phyloP scores from a whole-genome alignment of 1,284 basidiomycete species.

The Trichosporon sp. region DNA sequence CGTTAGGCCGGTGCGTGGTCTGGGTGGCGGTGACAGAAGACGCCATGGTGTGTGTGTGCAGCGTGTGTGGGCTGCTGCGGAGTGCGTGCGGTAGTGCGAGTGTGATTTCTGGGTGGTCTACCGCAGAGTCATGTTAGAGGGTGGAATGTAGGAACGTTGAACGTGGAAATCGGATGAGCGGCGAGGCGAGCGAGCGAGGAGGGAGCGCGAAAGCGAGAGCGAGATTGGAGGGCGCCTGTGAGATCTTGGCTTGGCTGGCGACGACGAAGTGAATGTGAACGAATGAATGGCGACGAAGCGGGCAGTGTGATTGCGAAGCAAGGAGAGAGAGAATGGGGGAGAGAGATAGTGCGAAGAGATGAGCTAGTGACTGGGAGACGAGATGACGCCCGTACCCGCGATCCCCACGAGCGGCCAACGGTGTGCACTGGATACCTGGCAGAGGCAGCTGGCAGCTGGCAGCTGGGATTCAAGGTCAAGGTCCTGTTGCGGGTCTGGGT shows the following conservation, averaged over 20 bases:
- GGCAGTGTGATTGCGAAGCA: background rate
- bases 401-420: background rate
- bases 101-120: conserved; percentile 1
- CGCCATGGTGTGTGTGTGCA: background rate
- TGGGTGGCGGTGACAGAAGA: background rate
- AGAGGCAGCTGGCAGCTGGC: background rate
- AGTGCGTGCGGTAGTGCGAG: conserved; percentile 1
- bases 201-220: background rate
- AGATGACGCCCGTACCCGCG: background rate
- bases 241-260: background rate
- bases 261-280: background rate
- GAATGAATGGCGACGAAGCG: background rate
- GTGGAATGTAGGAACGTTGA: background rate
- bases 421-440: background rate
- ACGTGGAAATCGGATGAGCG: background rate
- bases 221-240: background rate
- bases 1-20: background rate
- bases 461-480: background rate
- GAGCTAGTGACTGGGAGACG: background rate
- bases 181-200: background rate
- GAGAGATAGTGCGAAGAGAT: background rate
- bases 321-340: background rate
- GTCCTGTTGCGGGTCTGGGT: background rate
- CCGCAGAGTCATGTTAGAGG: conserved; percentile 1
- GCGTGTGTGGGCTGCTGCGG: background rate